These are phyloP conservation scores for Massariosphaeria phaeospora DNA, from an alignment of 495 filamentous ascomycete genomes.

Conservation along the genomic window DNA sequence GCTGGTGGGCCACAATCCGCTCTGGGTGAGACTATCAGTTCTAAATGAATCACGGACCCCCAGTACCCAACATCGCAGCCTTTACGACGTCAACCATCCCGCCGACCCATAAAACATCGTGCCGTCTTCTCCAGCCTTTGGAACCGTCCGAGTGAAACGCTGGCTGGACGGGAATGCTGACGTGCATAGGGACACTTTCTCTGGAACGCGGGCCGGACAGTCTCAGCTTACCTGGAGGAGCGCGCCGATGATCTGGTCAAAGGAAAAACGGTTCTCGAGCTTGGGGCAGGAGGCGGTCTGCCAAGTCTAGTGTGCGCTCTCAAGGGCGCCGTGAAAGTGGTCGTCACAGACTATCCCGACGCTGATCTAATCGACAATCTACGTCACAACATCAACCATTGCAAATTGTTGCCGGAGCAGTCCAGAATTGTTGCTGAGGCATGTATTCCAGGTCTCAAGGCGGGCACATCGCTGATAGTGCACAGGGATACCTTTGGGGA, in stretches of 20 bases:
- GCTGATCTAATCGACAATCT: conserved; percentile 72
- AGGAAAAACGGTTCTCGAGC: conserved; percentile 69
- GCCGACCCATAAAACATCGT: background rate
- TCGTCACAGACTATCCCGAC: conserved; percentile 88
- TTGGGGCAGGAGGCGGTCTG: conserved; percentile 84
- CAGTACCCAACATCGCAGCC: background rate
- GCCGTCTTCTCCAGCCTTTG: background rate
- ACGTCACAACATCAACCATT: conserved; percentile 59
- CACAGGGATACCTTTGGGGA: conserved; percentile 79
- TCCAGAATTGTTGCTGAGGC: conserved; percentile 31
- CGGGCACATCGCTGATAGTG: conserved; percentile 34
- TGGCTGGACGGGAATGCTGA: no score
- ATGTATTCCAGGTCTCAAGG: conserved; percentile 4
- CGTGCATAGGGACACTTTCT: conserved; percentile 67
- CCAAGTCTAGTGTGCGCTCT: conserved; percentile 72
- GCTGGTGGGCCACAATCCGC: conserved; percentile 82
- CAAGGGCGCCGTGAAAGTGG: conserved; percentile 61
- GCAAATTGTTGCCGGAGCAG: conserved; percentile 34
- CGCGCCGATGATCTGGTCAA: conserved; percentile 52
- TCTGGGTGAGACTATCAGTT: conserved; percentile 57
- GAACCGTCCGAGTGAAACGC: no score
- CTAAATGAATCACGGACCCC: no score
- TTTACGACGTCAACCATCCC: background rate
- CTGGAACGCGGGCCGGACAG: conserved; percentile 78
- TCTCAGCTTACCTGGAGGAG: conserved; percentile 71